Evolutionary conservation across 306 rosid species (phyloP), one percentile per base, ranked within the genome.

Genomic region (Acacia crassicarpa): DNA sequence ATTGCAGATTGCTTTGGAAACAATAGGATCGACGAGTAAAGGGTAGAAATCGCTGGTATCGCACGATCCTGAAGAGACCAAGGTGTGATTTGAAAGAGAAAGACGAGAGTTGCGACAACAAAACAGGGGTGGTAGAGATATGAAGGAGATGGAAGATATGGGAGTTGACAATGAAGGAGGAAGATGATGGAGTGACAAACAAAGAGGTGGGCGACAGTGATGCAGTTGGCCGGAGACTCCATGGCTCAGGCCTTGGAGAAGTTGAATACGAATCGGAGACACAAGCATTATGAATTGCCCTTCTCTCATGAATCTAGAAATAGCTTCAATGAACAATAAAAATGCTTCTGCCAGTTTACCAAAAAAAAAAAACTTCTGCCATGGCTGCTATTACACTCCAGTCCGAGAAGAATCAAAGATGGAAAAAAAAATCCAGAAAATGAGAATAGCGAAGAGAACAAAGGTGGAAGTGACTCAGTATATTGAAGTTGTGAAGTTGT

Each of bases 191-290:
- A 89, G 75, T 1, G 94, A 87, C 66, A 84, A 84, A 67, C 62
- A 81, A 72, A 90, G 83, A 33, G 91, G 85, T 12, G 70, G 97
- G 83, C 70, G 89, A 61, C 61, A 72, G 83, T 67, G 87, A 7
- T 73, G 86, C 2, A 89, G 67, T 73, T 87, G 8, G 86, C 67
- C 14, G 91, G 81, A 70, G 94, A 80, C 63, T 83, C 93, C 99
- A 95, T 95, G 74, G 83, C 54, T 76, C 43, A 41, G 84, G 67
- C 59, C n/a, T 19, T 8, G 1, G 8, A 9, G 25, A 27, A 10
- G 32, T 2, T 7, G 73, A 38, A 17, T 53, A 3, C 2, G 41
- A 11, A 8, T 4, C 22, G 30, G 19, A 17, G 72, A 6, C 2
- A 1, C 17, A 20, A 46, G 72, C 27, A 61, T 38, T 2, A 19